Conservation (phyloP, 495 filamentous ascomycete genomes). For the Penicillium macrosclerotiorum region DNA sequence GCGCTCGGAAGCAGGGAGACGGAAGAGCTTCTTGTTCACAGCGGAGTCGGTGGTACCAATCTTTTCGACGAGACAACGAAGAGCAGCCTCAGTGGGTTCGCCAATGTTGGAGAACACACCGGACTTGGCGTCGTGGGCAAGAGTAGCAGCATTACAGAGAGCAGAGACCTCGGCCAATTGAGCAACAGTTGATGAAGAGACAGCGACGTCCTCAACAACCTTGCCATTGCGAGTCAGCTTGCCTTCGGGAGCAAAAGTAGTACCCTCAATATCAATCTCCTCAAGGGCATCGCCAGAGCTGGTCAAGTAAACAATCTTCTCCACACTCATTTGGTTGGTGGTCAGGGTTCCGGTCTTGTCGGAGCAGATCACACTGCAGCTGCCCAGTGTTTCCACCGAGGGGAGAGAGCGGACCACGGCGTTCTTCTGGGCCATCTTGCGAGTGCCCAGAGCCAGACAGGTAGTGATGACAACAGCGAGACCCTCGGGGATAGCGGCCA, state of each 20-base stretch:
- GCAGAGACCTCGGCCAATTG: slow-evolving; percentile 86
- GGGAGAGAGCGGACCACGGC: slow-evolving; percentile 94
- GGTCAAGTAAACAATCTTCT: slow-evolving; percentile 81
- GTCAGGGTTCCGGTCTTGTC: slow-evolving; percentile 99
- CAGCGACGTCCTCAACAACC: slow-evolving; percentile 63
- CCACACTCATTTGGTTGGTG: slow-evolving; percentile 99
- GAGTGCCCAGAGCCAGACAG: slow-evolving; percentile 89
- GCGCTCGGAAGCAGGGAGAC: slow-evolving; percentile 52
- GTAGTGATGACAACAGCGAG: slow-evolving; percentile 97
- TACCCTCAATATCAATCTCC: slow-evolving; percentile 89
- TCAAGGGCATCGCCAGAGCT: slow-evolving; percentile 71
- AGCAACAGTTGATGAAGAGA: slow-evolving; percentile 71
- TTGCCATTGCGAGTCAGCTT: slow-evolving; percentile 66
- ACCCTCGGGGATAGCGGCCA: slow-evolving; percentile 96
- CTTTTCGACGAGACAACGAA: slow-evolving; percentile 91
- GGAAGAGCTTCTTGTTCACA: slow-evolving; percentile 52
- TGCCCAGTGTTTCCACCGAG: slow-evolving; percentile 96
- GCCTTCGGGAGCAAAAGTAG: slow-evolving; percentile 86
- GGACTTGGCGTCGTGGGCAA: slow-evolving; percentile 77
- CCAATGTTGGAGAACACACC: slow-evolving; percentile 80
- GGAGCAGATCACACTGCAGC: slow-evolving; percentile 99
- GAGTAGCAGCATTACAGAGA: slow-evolving; percentile 81
- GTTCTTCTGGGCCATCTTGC: slow-evolving; percentile 98
- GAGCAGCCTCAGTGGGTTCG: slow-evolving; percentile 92
- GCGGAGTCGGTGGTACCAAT: slow-evolving; percentile 68